A percentile compares a stretch with the other conserved stretches of the same genome.
These are phyloP conservation scores for Capronia coronata DNA, from an alignment of 2,329 filamentous ascomycete genomes.

Conservation along the genomic window DNA sequence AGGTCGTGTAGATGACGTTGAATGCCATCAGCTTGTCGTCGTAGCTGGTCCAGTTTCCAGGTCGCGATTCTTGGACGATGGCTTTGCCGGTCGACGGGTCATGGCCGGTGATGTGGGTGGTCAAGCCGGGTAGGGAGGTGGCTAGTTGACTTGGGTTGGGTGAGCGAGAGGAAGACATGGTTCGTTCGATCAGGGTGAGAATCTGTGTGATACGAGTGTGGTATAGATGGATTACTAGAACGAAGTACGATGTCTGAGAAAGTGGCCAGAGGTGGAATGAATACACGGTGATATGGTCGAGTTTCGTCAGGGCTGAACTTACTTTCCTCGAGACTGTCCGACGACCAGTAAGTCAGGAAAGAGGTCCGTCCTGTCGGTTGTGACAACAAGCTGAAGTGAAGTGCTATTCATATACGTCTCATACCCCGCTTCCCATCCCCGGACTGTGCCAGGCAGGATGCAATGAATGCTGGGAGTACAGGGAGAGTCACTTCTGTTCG, in stretches of 20 bases:
- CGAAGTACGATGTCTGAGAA: too few species aligned
- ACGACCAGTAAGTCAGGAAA: too few species aligned
- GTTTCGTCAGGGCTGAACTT: neutral
- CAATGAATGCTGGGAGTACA: too few species aligned
- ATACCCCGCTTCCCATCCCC: too few species aligned
- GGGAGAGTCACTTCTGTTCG: too few species aligned
- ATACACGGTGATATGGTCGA: neutral
- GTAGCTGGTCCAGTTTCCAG: slow-evolving; percentile 30
- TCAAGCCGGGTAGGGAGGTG: slow-evolving; percentile 19
- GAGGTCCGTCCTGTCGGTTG: too few species aligned
- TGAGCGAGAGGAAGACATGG: slow-evolving; percentile 9
- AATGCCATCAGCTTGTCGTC: slow-evolving; percentile 35
- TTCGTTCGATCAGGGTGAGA: neutral
- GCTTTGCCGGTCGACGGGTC: slow-evolving; percentile 33
- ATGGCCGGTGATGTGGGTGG: slow-evolving; percentile 35
- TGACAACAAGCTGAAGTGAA: too few species aligned
- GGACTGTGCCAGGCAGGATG: neutral
- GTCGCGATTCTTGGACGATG: slow-evolving; percentile 33
- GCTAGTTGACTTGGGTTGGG: slow-evolving; percentile 19
- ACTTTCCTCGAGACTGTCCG: too few species aligned
- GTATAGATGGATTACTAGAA: too few species aligned
- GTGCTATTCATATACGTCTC: too few species aligned
- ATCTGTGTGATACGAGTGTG: neutral
- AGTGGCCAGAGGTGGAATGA: too few species aligned
- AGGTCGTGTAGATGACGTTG: slow-evolving; percentile 39